A percentile compares a stretch with the other conserved stretches of the same genome.
These are phyloP conservation scores for Plasmodium inui DNA, from an alignment of 169 alveolate genomes.

Conservation along the genomic window DNA sequence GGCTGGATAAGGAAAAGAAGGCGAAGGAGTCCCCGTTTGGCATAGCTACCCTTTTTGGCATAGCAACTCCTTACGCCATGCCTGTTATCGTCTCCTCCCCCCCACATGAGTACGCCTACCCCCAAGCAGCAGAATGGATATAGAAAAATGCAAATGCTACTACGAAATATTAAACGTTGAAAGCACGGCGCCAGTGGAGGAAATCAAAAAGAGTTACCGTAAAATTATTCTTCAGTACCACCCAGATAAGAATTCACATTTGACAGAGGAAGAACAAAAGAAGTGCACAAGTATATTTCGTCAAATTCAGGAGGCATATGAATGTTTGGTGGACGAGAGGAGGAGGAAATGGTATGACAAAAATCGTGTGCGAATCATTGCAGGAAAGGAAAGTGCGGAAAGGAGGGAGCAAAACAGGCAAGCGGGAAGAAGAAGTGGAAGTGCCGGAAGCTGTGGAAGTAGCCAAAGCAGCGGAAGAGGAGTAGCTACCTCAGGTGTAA, in stretches of 20 bases:
- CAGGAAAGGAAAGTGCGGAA: conserved; percentile 62
- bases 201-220: conserved; percentile 89
- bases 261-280: conserved; percentile 44
- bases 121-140: conserved; percentile 19
- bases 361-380: conserved; percentile 82
- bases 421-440: neutral
- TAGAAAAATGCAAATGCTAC: conserved; percentile 74
- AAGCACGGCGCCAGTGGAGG: conserved; percentile 78
- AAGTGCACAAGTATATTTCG: conserved; percentile 86
- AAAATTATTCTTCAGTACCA: conserved; percentile 88
- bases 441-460: neutral
- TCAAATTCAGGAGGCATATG: conserved; percentile 89
- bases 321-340: conserved; percentile 87
- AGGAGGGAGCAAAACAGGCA: neutral
- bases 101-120: neutral
- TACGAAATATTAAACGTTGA: conserved; percentile 77
- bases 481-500: conserved; percentile 75
- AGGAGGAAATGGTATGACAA: conserved; percentile 87
- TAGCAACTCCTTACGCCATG: neutral
- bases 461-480: neutral
- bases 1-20: neutral
- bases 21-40: neutral
- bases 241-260: conserved; percentile 90
- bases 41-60: too few relatives aligned
- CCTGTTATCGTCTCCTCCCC: neutral